A percentile compares a stretch with the other conserved stretches of the same genome.
These are phyloP conservation scores for Tuber borchii DNA, from an alignment of 495 filamentous ascomycete species.

Conservation along the genomic window DNA sequence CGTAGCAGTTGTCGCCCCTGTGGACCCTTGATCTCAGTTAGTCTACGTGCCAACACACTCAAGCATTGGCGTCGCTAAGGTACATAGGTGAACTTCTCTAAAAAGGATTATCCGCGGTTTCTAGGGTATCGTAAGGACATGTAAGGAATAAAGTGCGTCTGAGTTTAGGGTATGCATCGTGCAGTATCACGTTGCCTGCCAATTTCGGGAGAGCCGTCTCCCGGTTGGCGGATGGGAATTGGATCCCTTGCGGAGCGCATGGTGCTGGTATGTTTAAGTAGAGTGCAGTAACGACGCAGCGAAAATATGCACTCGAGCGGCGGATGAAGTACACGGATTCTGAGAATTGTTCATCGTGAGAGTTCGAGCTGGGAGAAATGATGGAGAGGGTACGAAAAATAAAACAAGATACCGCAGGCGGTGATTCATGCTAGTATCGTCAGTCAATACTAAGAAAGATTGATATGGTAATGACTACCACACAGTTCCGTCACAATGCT, in stretches of 20 bases:
- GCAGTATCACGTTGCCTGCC: not conserved
- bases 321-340: no score
- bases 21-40: not conserved
- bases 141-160: not conserved
- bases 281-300: not conserved
- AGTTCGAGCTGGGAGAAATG: not conserved
- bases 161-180: not conserved
- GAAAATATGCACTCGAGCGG: not conserved
- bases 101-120: not conserved
- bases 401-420: not conserved
- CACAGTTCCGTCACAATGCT: not conserved
- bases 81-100: not conserved
- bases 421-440: not conserved
- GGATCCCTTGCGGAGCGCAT: not conserved
- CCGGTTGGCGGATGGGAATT: not conserved
- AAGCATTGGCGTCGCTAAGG: not conserved
- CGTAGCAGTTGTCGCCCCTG: not conserved
- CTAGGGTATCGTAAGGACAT: not conserved
- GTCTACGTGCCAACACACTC: not conserved
- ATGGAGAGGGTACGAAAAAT: not conserved
- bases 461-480: not conserved
- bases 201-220: not conserved
- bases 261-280: not conserved
- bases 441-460: not conserved
- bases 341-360: not conserved